A percentile compares a stretch with the other conserved stretches of the same genome.
These are phyloP conservation scores for Solioccasus polychromus DNA, from an alignment of 768 basidiomycete species.

Conservation along the genomic window DNA sequence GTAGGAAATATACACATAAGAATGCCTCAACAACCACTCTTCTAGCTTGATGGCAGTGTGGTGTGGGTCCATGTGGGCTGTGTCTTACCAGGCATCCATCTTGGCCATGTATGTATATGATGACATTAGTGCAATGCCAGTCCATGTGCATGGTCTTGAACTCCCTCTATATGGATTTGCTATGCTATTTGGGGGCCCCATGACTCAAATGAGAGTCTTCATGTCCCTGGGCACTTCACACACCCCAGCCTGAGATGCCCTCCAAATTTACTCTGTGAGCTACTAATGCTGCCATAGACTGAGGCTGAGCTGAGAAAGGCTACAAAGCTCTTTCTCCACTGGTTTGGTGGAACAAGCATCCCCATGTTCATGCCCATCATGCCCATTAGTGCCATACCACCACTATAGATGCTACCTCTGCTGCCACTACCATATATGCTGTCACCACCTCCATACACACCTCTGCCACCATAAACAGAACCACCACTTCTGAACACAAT, in stretches of 20 bases:
- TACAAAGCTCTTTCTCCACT: slow-evolving; percentile 45
- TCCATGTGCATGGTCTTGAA: slow-evolving; percentile 33
- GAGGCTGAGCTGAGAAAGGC: slow-evolving; percentile 50
- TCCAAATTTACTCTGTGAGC: slow-evolving; percentile 67
- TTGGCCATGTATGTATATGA: slow-evolving; percentile 12
- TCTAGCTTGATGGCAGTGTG: slow-evolving; percentile 68
- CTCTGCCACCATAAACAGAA: slow-evolving; percentile 38
- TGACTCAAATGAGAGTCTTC: background rate
- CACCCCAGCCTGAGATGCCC: slow-evolving; percentile 46
- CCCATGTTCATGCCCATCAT: slow-evolving; percentile 42
- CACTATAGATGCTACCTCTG: slow-evolving; percentile 48
- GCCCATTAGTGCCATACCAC: slow-evolving; percentile 34
- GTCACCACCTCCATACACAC: slow-evolving; percentile 39
- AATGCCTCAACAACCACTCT: slow-evolving; percentile 30
- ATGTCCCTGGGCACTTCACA: slow-evolving; percentile 68
- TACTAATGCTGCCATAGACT: slow-evolving; percentile 53
- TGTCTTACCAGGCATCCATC: slow-evolving; percentile 14
- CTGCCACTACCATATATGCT: slow-evolving; percentile 34
- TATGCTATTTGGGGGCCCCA: slow-evolving; percentile 10
- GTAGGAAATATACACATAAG: too few relatives aligned
- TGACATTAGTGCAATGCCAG: slow-evolving; percentile 25
- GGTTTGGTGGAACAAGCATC: slow-evolving; percentile 36
- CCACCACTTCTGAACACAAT: slow-evolving; percentile 40
- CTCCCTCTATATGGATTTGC: slow-evolving; percentile 21
- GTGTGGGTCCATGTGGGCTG: slow-evolving; percentile 29